A percentile compares a stretch with the other conserved stretches of the same genome.
Conservation (phyloP, 768 basidiomycete species). For the Suillus subaureus region DNA sequence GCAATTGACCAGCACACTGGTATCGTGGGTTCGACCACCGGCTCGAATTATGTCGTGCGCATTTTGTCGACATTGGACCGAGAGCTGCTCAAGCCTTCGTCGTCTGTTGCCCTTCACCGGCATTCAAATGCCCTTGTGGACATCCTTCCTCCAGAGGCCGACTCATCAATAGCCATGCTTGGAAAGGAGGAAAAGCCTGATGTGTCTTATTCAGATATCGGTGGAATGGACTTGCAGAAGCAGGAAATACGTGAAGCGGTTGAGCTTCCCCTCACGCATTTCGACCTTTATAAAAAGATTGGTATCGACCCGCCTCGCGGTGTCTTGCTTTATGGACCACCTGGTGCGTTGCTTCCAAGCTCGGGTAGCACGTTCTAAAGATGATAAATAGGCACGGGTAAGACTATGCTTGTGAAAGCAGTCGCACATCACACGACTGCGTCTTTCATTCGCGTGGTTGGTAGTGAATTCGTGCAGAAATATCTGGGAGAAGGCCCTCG, state of each 20-base stretch:
- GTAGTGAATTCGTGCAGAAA: constrained; percentile 99
- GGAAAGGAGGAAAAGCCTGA: constrained; percentile 94
- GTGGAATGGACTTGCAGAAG: constrained; percentile 97
- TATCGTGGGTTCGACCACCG: constrained; percentile 97
- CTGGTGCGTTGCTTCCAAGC: constrained; percentile 54
- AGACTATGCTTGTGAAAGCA: constrained; percentile 99
- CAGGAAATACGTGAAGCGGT: constrained; percentile 99
- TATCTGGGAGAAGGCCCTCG: constrained; percentile 99
- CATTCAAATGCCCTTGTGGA: constrained; percentile 99
- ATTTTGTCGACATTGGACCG: constrained; percentile 97
- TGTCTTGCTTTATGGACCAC: constrained; percentile 95
- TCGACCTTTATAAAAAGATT: constrained; percentile 98
- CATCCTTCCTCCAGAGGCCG: constrained; percentile 97
- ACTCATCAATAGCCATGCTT: constrained; percentile 95
- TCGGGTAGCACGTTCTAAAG: constrained; percentile 10
- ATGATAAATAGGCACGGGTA: constrained; percentile 80
- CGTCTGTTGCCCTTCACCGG: constrained; percentile 96
- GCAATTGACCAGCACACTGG: constrained; percentile 97
- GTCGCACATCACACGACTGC: constrained; percentile 98
- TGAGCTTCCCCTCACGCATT: constrained; percentile 94
- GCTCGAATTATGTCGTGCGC: constrained; percentile 97
- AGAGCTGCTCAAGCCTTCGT: constrained; percentile 95
- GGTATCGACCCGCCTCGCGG: constrained; percentile 99
- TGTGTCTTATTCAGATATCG: constrained; percentile 91
- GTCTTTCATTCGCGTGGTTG: constrained; percentile 96